A percentile compares a stretch with the other conserved stretches of the same genome.
phyloP scores from a whole-genome alignment of 2,329 filamentous ascomycete species.

The Bipolaris bicolor region DNA sequence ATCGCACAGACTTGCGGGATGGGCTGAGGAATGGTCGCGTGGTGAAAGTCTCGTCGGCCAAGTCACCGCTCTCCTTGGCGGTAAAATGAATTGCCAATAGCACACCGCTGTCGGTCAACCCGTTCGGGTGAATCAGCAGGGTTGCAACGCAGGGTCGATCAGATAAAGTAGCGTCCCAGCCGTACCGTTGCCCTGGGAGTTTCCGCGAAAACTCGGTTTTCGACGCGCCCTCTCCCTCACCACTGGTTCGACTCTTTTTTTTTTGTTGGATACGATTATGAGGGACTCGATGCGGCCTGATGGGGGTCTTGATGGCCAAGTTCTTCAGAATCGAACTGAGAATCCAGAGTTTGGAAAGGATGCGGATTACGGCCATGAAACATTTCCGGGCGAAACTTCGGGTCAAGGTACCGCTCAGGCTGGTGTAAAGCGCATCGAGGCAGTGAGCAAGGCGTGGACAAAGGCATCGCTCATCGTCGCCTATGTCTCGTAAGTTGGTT shows the following conservation, averaged over 20 bases:
- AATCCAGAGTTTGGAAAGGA: slow-evolving; percentile 15
- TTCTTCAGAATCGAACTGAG: slow-evolving; percentile 8
- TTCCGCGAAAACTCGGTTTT: not conserved
- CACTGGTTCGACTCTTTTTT: not conserved
- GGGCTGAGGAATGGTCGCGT: not conserved
- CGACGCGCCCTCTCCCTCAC: not conserved
- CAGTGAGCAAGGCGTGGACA: slow-evolving; percentile 58
- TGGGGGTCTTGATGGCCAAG: not conserved
- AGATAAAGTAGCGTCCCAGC: slow-evolving; percentile 10
- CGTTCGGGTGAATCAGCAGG: not conserved
- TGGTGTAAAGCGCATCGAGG: slow-evolving; percentile 58
- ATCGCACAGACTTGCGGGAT: slow-evolving; percentile 2
- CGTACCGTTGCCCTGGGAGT: not conserved
- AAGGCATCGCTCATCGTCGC: slow-evolving; percentile 54
- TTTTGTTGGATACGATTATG: slow-evolving; percentile 9
- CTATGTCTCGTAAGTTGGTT: slow-evolving; percentile 49
- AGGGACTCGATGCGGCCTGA: slow-evolving; percentile 14
- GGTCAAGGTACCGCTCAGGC: slow-evolving; percentile 44
- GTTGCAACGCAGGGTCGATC: slow-evolving; percentile 12
- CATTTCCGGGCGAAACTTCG: slow-evolving; percentile 10
- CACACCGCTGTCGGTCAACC: not conserved
- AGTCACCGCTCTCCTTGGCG: slow-evolving; percentile 14
- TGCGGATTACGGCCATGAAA: slow-evolving; percentile 6
- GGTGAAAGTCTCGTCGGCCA: slow-evolving; percentile 8
- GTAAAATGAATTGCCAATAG: slow-evolving; percentile 8